Base-by-base conservation (phyloP, 2,329 filamentous ascomycete species). In the Pseudophaeomoniella oleicola region DNA sequence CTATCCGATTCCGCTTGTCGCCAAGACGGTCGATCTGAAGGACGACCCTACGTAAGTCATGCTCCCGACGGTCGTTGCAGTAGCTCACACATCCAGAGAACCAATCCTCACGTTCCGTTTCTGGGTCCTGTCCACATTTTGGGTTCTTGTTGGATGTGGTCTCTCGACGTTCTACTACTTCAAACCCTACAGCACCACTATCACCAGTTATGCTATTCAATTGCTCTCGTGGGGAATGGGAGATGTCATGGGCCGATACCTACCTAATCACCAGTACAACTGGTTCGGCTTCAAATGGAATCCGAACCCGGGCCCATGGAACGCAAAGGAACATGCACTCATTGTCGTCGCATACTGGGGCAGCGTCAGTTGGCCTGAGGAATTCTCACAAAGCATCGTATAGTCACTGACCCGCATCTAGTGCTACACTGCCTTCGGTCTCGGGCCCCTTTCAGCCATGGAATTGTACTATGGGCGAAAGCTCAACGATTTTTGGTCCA, bases 131-230 rank as follows among this genome's bases (percentile, higher is more conserved):
- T 27, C 22, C n/a, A 27, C 22, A n/a, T 27, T 27, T 6, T 27
- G 22, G 22, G 22, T 27, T 6, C 6, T 27, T 27, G 22, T 27
- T 6, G 22, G 22, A 9, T 27, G 22, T n/a, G 22, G 22, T 27
- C 50, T 67, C 4, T 53, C 56, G 22, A 56, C 57, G 19, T 66
- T 67, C 38, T 67, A 58, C 45, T 58, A 61, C 35, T 67, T 67
- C 53, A 66, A 66, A 44, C 63, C 64, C 2, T 63, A 66, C 44
- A 53, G 51, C 4, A 57, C 67, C 33, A 55, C 44, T 16, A 57
- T 68, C 6, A 62, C 59, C 2, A 49, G 54, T n/a, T 59, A 66
- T 14, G 66, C 67, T 45, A 39, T 67, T 36, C 55, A 56, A 2
- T 57, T 68, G 16, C 52, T 67, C 11, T 54, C 53, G 19, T 67